Evolutionary conservation across 2,329 filamentous ascomycete species (phyloP).

Genomic region (Aulographum hederae): DNA sequence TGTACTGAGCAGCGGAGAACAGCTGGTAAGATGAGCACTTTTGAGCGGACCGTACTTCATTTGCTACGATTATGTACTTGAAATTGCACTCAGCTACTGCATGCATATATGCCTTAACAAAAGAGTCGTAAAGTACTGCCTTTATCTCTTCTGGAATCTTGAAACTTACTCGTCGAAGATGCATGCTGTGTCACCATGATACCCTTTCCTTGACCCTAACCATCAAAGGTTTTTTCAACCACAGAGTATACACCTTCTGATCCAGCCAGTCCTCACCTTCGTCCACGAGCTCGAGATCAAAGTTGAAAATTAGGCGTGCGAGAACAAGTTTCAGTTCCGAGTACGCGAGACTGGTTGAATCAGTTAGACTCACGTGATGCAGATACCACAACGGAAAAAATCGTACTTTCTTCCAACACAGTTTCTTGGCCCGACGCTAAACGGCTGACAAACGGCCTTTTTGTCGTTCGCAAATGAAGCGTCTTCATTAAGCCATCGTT

Average conservation of each 20-base stretch:
- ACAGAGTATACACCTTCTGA: slow-evolving; percentile 1
- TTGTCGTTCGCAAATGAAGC: slow-evolving; percentile 12
- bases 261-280: background rate
- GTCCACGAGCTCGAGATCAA: background rate
- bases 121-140: too few species aligned
- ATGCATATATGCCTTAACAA: too few species aligned
- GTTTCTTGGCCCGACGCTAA: slow-evolving; percentile 23
- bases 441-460: slow-evolving; percentile 21
- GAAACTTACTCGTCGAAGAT: too few species aligned
- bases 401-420: slow-evolving; percentile 18
- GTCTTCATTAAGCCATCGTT: slow-evolving; percentile 19
- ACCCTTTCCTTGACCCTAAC: slow-evolving; percentile 1
- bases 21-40: too few species aligned
- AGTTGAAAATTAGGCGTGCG: background rate
- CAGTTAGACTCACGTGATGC: background rate
- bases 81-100: too few species aligned
- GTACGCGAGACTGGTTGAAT: slow-evolving; percentile 1
- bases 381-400: background rate
- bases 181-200: too few species aligned
- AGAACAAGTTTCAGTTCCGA: slow-evolving; percentile 1
- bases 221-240: background rate
- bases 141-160: too few species aligned
- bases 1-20: too few species aligned
- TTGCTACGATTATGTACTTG: too few species aligned
- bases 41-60: too few species aligned